Conservation (phyloP, 129 eudicot genomes). For the Erigeron canadensis region DNA sequence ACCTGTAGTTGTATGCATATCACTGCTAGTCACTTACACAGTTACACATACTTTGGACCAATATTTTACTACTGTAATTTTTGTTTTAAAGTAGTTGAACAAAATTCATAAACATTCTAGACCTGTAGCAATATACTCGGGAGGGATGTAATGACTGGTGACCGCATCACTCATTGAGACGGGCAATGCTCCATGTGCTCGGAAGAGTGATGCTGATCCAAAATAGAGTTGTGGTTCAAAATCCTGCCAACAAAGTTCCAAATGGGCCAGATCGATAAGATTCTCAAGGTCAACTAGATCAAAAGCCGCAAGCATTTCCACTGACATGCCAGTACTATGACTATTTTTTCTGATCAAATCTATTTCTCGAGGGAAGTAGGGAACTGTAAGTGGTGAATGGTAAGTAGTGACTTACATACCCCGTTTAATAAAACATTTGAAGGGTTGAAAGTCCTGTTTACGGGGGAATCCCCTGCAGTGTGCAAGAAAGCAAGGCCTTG, state of each 20-base stretch:
- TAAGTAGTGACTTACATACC: slow-evolving; percentile 11
- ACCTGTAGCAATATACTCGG: slow-evolving; percentile 17
- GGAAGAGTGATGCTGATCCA: slow-evolving; percentile 19
- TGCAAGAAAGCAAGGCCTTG: slow-evolving; percentile 42
- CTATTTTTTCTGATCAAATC: background rate
- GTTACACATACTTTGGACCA: background rate
- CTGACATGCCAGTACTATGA: no score
- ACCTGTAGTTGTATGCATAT: slow-evolving; percentile 21
- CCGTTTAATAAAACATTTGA: slow-evolving; percentile 51
- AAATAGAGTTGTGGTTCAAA: slow-evolving; percentile 27
- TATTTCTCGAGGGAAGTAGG: background rate
- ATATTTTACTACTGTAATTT: background rate
- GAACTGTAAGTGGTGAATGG: background rate
- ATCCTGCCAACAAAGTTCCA: slow-evolving; percentile 16
- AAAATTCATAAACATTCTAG: background rate
- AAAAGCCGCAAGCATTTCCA: background rate
- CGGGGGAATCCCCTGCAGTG: slow-evolving; percentile 42
- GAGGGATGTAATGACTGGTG: slow-evolving; percentile 20
- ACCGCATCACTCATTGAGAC: background rate
- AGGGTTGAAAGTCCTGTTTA: slow-evolving; percentile 54
- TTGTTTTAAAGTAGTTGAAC: background rate
- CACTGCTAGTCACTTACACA: background rate
- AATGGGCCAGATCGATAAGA: background rate
- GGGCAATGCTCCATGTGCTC: slow-evolving; percentile 7
- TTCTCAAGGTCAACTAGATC: slow-evolving; percentile 5